A percentile compares a stretch with the other conserved stretches of the same genome.
These are phyloP conservation scores for Cercospora sp. DNA, from an alignment of 2,329 filamentous ascomycete species.

Conservation along the genomic window DNA sequence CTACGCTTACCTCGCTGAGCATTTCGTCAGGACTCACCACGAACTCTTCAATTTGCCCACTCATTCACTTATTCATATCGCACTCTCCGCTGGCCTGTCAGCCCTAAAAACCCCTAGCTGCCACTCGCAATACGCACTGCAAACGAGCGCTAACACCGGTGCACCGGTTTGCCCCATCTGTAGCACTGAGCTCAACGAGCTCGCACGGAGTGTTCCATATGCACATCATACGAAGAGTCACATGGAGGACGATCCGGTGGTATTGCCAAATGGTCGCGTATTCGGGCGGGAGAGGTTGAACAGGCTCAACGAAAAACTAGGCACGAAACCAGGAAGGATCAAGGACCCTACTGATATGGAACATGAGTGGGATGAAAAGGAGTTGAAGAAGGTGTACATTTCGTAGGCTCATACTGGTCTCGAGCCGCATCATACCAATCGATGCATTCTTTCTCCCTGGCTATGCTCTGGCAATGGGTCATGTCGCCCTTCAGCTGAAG, in stretches of 20 bases:
- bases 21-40: constrained; percentile 87
- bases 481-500: neutral
- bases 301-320: constrained; percentile 76
- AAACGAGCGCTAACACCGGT: constrained; percentile 62
- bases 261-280: constrained; percentile 83
- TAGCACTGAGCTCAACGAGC: constrained; percentile 88
- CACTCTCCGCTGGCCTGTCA: constrained; percentile 85
- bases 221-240: constrained; percentile 93
- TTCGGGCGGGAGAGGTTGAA: constrained; percentile 75
- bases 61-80: constrained; percentile 83
- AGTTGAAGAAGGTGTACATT: constrained; percentile 87
- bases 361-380: constrained; percentile 61
- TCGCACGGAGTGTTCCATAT: constrained; percentile 86
- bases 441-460: neutral
- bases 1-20: constrained; percentile 72
- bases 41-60: constrained; percentile 78
- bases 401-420: constrained; percentile 52
- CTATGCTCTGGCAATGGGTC: neutral
- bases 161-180: constrained; percentile 90
- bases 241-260: constrained; percentile 80
- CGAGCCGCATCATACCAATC: neutral
- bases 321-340: constrained; percentile 64
- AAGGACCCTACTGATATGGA: constrained; percentile 71
- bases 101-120: constrained; percentile 95
- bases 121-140: constrained; percentile 65